A percentile compares a stretch with the other conserved stretches of the same genome.
Evolutionary conservation across 1,284 basidiomycete genomes (phyloP).

Genomic region (Ceratobasidium sp.): DNA sequence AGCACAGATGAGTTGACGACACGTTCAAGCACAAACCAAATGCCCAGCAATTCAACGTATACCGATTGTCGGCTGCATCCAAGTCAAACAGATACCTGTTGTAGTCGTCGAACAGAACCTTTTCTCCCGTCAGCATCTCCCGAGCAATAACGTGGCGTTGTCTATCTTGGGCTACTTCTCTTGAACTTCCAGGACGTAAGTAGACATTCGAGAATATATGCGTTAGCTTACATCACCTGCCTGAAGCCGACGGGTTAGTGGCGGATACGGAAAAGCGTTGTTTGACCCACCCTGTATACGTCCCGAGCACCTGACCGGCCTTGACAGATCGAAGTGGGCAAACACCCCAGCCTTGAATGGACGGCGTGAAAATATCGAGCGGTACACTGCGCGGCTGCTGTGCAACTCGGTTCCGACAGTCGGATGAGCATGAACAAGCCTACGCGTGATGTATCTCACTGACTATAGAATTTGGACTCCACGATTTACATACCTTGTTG

Average conservation of each 20-base stretch:
- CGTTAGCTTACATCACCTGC: slow-evolving; percentile 37
- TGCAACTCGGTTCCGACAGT: slow-evolving; percentile 44
- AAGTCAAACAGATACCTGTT: slow-evolving; percentile 48
- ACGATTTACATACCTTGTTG: slow-evolving; percentile 29
- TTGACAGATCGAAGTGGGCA: slow-evolving; percentile 18
- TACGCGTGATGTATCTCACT: not conserved
- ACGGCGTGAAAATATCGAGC: slow-evolving; percentile 46
- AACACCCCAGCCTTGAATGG: slow-evolving; percentile 47
- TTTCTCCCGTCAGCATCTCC: slow-evolving; percentile 10
- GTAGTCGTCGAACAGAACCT: slow-evolving; percentile 33
- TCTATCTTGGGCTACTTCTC: slow-evolving; percentile 3
- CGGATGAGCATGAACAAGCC: slow-evolving; percentile 39
- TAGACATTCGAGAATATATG: not conserved
- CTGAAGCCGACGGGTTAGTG: not conserved
- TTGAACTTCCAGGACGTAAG: slow-evolving; percentile 1
- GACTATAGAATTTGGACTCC: not conserved
- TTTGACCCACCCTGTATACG: slow-evolving; percentile 44
- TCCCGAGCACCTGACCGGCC: slow-evolving; percentile 46
- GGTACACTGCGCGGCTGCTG: slow-evolving; percentile 45
- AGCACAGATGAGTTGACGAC: not conserved
- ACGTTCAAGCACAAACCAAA: slow-evolving; percentile 22
- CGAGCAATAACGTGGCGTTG: not conserved
- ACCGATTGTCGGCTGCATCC: slow-evolving; percentile 40
- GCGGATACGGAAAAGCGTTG: not conserved
- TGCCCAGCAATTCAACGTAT: slow-evolving; percentile 41